Evolutionary conservation across 1,139 yeast species (phyloP).

Genomic region (Arxiozyma telluris): DNA sequence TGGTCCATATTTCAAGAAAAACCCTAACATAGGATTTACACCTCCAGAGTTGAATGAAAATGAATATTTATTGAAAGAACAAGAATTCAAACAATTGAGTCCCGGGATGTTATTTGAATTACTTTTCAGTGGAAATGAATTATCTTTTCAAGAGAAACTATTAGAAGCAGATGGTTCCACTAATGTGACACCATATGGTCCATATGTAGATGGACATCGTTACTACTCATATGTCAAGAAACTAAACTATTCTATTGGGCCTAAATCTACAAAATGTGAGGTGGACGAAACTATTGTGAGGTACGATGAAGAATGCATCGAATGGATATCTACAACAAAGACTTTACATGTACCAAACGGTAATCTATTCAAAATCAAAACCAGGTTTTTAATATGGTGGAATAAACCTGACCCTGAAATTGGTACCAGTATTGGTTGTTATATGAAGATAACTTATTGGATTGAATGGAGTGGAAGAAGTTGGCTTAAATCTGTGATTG

Average conservation of each 20-base stretch:
- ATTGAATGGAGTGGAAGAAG: constrained; percentile 88
- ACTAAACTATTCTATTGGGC: constrained; percentile 77
- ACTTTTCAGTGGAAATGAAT: constrained; percentile 53
- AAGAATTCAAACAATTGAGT: constrained; percentile 55
- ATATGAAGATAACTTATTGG: constrained; percentile 50
- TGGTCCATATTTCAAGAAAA: constrained; percentile 36
- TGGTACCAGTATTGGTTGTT: constrained; percentile 44
- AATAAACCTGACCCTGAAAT: constrained; percentile 31
- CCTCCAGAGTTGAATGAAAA: constrained; percentile 44
- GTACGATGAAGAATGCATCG: constrained; percentile 47
- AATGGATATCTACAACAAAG: constrained; percentile 57
- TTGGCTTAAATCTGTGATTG: constrained; percentile 88
- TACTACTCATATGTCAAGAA: constrained; percentile 71
- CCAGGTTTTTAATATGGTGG: constrained; percentile 70
- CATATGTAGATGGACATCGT: constrained; percentile 44
- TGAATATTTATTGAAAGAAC: constrained; percentile 43
- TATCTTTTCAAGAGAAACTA: constrained; percentile 18
- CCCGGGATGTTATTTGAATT: constrained; percentile 64
- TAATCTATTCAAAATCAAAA: constrained; percentile 60
- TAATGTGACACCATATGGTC: constrained; percentile 30
- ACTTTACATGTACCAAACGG: constrained; percentile 98
- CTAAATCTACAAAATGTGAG: constrained; percentile 80
- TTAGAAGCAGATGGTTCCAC: constrained; percentile 61
- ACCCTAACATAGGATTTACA: constrained; percentile 35
- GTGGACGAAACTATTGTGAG: constrained; percentile 63